Evolutionary conservation across 2,329 filamentous ascomycete genomes (phyloP), one percentile per base, ranked within the genome.

Genomic region (Microthyrium microscopicum): DNA sequence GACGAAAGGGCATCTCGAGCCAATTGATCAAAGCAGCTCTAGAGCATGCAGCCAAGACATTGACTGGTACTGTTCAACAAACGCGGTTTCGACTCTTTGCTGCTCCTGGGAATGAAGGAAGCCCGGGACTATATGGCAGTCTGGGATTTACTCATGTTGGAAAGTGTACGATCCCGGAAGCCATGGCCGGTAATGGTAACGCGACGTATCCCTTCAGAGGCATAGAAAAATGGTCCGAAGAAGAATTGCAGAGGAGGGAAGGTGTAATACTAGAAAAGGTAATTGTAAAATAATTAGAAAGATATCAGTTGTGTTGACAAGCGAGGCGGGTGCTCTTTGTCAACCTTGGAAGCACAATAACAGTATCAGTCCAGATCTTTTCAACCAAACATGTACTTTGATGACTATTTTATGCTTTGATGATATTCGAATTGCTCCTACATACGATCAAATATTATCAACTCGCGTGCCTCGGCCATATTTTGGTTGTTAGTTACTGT

Each of bases 181-280:
- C 11, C 2, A 31, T 31, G 16, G 16, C 15, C 6, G 29, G 18
- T 8, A 21, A 31, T 31, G 26, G 26, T 13, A 31, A 20, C 22
- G 29, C 16, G 17, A 13, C 18, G 15, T 17, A 8, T 21, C 29
- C 29, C 13, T 31, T 31, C 17, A 18, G 20, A 11, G 19, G 29
- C 5, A 31, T 7, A 11, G 24, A 11, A 9, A 21, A 24, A 21
- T 7, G 29, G 29, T 4, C 17, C 2, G 17, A 3, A 20, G 17
- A 31, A 7, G 11, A 20, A 5, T 12, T 31, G 29, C 11, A 11
- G 12, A 13, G 17, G 4, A 5, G 29, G 5, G 20, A 11, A 5
- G 29, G 29, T 9, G 17, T n/a, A 9, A 15, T 31, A 8, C 12
- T 31, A 20, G 29, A 31, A n/a, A 31, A 20, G n/a, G 8, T 31